Evolutionary conservation across 2,329 filamentous ascomycete species (phyloP).

Genomic region (Alternaria brassicicola): DNA sequence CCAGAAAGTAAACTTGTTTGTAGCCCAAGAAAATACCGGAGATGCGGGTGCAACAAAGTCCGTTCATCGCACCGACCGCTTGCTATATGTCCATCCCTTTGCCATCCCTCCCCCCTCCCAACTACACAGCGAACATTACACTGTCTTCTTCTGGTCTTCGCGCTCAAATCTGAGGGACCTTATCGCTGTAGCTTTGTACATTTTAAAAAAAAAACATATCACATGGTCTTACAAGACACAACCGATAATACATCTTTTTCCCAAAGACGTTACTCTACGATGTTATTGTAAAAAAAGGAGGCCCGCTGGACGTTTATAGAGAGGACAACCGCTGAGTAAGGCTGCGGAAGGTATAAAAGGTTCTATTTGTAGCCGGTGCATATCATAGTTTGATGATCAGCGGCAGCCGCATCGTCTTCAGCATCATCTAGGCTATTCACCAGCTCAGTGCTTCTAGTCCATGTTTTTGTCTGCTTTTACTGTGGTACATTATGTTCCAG

Average conservation of each 20-base stretch:
- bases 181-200: background rate
- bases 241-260: slow-evolving; percentile 3
- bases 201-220: background rate
- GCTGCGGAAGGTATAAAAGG: background rate
- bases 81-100: background rate
- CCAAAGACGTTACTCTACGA: background rate
- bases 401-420: background rate
- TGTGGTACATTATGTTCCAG: background rate
- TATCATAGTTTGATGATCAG: slow-evolving; percentile 1
- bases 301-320: background rate
- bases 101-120: background rate
- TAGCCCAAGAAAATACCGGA: background rate
- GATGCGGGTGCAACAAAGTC: background rate
- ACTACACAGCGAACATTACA: background rate
- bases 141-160: background rate
- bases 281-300: background rate
- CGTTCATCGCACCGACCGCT: background rate
- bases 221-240: slow-evolving; percentile 7
- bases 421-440: background rate
- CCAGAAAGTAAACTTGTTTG: background rate
- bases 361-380: slow-evolving; percentile 1
- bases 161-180: no score
- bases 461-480: background rate
- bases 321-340: background rate
- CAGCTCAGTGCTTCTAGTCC: background rate